Conservation (phyloP, 805 yeast genomes). For the Ogataea angusta region DNA sequence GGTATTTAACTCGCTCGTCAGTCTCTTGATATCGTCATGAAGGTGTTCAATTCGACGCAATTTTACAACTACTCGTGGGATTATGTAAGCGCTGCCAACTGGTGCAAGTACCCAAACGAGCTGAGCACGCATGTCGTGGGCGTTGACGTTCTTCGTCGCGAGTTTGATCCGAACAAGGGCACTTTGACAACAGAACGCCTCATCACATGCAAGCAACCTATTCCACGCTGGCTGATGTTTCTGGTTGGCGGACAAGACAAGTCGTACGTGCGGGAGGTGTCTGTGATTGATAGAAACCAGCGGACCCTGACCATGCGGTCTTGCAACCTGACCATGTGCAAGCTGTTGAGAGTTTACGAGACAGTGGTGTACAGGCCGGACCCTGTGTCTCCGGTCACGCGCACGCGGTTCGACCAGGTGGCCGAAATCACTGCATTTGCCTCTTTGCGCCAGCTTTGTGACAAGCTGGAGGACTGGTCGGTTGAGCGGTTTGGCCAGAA, state of each 20-base stretch:
- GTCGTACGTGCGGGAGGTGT: constrained; percentile 84
- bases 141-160: constrained; percentile 82
- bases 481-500: constrained; percentile 85
- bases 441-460: constrained; percentile 64
- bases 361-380: constrained; percentile 82
- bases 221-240: constrained; percentile 76
- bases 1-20: background rate
- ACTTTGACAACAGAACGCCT: constrained; percentile 77
- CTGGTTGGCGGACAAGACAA: constrained; percentile 70
- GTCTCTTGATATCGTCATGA: constrained; percentile 47
- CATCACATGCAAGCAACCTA: constrained; percentile 81
- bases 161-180: constrained; percentile 49
- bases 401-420: constrained; percentile 70
- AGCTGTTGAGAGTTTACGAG: constrained; percentile 76
- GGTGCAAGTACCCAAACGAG: constrained; percentile 97
- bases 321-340: constrained; percentile 79
- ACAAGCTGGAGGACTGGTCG: constrained; percentile 88
- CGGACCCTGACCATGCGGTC: constrained; percentile 75
- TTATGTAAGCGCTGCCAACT: constrained; percentile 90
- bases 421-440: constrained; percentile 91
- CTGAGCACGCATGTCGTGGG: constrained; percentile 88
- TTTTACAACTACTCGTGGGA: constrained; percentile 86
- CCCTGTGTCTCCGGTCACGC: constrained; percentile 41
- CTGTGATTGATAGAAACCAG: constrained; percentile 68
- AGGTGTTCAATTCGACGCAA: constrained; percentile 68